These are phyloP conservation scores for Prillingera fragicola DNA, from an alignment of 1,284 basidiomycete genomes.

Conservation along the genomic window DNA sequence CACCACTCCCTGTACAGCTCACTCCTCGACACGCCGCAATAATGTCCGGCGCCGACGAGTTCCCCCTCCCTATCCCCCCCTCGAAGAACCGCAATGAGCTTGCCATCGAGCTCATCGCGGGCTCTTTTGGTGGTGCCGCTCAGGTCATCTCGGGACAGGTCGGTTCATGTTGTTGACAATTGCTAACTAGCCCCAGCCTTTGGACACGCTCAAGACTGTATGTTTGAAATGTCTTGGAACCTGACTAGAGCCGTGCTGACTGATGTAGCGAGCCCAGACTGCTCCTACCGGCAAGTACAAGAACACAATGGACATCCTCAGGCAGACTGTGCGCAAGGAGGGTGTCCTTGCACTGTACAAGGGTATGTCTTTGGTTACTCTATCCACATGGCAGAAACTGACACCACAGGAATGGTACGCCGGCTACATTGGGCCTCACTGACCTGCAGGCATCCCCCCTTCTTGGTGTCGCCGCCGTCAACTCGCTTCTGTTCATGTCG, in stretches of 20 bases:
- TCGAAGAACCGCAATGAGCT: constrained; percentile 35
- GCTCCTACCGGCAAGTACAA: constrained; percentile 57
- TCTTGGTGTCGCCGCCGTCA: constrained; percentile 91
- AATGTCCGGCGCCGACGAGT: too few species aligned
- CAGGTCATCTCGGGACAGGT: constrained; percentile 73
- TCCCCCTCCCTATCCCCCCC: constrained; percentile 30
- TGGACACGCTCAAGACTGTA: constrained; percentile 73
- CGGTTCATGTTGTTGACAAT: not conserved
- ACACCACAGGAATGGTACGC: constrained; percentile 14
- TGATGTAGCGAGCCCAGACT: constrained; percentile 49
- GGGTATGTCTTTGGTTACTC: constrained; percentile 52
- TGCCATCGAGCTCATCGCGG: constrained; percentile 46
- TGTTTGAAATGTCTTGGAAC: constrained; percentile 1
- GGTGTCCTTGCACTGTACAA: constrained; percentile 88
- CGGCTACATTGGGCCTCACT: too few species aligned
- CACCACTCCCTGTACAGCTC: not conserved
- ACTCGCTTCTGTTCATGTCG: constrained; percentile 87
- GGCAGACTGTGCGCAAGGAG: constrained; percentile 75
- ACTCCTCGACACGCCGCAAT: too few species aligned
- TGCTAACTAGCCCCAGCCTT: too few species aligned
- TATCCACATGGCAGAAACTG: not conserved
- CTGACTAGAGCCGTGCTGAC: not conserved
- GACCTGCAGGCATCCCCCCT: constrained; percentile 65
- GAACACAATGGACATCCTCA: constrained; percentile 83
- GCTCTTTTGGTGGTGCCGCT: constrained; percentile 48